Percentiles rank a stretch among this genome's conserved stretches.
Evolutionary conservation across 495 filamentous ascomycete species (phyloP).

Genomic region (Apiosordaria backusii): DNA sequence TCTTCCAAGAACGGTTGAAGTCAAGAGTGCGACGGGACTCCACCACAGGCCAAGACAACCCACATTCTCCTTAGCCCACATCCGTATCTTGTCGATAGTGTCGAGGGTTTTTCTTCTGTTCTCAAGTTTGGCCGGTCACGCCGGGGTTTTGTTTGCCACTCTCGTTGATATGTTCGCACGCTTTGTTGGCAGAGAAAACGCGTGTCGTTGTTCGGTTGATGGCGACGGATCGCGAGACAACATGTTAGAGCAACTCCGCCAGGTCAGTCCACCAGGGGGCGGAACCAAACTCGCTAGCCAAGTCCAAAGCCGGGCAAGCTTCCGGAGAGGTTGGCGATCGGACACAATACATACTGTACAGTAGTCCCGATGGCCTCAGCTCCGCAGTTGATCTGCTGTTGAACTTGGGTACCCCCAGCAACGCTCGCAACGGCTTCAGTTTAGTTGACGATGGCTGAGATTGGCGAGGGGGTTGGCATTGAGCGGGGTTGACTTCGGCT

Average conservation of each 20-base stretch:
- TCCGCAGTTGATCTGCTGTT: slow-evolving; percentile 1
- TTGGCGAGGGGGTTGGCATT: too few relatives aligned
- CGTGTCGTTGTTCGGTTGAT: neutral
- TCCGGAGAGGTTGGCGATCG: neutral
- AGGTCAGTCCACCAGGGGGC: neutral
- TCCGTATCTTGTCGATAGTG: neutral
- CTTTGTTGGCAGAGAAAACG: neutral
- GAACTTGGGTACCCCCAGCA: neutral
- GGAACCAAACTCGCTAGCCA: neutral
- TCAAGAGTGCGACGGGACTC: neutral
- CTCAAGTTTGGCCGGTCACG: neutral
- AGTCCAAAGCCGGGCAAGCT: neutral
- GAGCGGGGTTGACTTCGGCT: too few relatives aligned
- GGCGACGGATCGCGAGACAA: neutral
- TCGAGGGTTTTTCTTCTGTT: neutral
- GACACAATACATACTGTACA: too few relatives aligned
- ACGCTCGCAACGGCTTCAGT: neutral
- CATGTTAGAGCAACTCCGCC: too few relatives aligned
- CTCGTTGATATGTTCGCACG: neutral
- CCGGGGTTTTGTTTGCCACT: neutral
- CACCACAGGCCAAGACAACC: neutral
- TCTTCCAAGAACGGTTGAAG: neutral
- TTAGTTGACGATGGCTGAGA: neutral
- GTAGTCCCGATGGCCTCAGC: neutral
- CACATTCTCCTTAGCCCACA: neutral